These are phyloP conservation scores for Petasospora fabianii DNA, from an alignment of 1,139 yeast species.

Conservation along the genomic window DNA sequence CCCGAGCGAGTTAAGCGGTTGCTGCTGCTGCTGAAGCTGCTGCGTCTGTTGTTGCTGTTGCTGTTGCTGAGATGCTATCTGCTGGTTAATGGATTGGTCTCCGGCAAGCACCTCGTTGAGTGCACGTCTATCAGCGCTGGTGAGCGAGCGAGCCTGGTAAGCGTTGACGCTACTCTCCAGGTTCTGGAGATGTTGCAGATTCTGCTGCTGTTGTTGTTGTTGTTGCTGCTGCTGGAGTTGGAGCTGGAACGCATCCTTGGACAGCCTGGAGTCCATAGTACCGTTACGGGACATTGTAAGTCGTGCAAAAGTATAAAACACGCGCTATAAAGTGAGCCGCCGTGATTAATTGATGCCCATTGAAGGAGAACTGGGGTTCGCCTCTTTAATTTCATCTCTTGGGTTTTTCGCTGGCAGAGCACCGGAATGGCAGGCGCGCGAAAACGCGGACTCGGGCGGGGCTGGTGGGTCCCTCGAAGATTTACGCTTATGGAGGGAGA, in stretches of 20 bases:
- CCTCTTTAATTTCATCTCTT: no score
- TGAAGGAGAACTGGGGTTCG: no score
- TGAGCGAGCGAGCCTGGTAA: constrained; percentile 33
- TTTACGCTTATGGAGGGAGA: no score
- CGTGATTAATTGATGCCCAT: no score
- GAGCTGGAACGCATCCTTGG: constrained; percentile 36
- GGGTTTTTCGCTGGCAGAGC: no score
- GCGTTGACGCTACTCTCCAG: constrained; percentile 29
- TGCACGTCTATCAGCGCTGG: constrained; percentile 25
- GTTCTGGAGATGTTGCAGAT: constrained; percentile 33
- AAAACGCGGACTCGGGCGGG: no score
- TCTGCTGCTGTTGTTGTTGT: constrained; percentile 41
- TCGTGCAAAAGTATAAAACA: no score
- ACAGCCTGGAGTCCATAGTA: constrained; percentile 33
- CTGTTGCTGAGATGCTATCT: constrained; percentile 2
- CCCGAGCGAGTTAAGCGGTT: constrained; percentile 10
- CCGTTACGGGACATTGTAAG: constrained; percentile 35
- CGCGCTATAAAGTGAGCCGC: no score
- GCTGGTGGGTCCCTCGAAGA: no score
- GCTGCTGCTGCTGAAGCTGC: constrained; percentile 10
- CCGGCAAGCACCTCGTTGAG: constrained; percentile 15
- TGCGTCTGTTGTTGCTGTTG: constrained; percentile 4
- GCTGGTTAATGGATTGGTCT: no score
- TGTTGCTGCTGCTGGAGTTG: constrained; percentile 38
- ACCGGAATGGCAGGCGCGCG: no score